phyloP scores from a whole-genome alignment of 208 protist genomes.

The Leishmania gerbilli region DNA sequence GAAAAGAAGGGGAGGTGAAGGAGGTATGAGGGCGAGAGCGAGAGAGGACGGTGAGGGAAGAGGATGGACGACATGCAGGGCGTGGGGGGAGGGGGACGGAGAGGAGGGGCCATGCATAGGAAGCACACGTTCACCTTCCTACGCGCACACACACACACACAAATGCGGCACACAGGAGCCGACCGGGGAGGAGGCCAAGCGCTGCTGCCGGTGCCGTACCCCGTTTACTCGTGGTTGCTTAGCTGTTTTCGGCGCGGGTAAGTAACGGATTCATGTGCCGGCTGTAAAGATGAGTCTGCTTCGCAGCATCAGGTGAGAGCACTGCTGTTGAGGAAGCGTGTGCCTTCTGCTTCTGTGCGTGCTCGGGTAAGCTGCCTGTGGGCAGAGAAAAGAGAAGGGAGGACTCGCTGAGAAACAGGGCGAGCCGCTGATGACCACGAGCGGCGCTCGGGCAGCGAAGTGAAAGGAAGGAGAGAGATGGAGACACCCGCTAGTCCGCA shows the following conservation, averaged over 20 bases:
- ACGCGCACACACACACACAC: background rate
- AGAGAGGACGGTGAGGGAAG: background rate
- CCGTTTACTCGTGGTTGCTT: background rate
- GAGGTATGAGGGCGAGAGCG: background rate
- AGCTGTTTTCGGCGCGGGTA: background rate
- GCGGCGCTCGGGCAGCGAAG: no score
- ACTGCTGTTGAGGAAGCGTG: background rate
- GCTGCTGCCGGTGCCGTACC: no score
- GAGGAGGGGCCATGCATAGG: conserved; percentile 20
- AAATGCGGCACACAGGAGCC: no score
- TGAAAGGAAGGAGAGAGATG: background rate
- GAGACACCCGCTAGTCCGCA: background rate
- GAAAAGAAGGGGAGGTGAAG: background rate
- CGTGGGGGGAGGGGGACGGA: background rate
- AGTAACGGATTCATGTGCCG: background rate
- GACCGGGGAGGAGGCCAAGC: no score
- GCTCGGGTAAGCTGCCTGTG: background rate
- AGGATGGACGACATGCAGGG: background rate
- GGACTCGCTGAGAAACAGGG: background rate
- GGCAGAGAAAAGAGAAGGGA: background rate
- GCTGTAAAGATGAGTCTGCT: background rate
- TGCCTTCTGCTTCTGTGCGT: background rate
- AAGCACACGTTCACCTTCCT: background rate
- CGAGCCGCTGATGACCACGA: background rate
- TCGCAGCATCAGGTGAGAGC: background rate